Base-by-base conservation (phyloP, 257 asterid species). In the Handroanthus guayacan region DNA sequence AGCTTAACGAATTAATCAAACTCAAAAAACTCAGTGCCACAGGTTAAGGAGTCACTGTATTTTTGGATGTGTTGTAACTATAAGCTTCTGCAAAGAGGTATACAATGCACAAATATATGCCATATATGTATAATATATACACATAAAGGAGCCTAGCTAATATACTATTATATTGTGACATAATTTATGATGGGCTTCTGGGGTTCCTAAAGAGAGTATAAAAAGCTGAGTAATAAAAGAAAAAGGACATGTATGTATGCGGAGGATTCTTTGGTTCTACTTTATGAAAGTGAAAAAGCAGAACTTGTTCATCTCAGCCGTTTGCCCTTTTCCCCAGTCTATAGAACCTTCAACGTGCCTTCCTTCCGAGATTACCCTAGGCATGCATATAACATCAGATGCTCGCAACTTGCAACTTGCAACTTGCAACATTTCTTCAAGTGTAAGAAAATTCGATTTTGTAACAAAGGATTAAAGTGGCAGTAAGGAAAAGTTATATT, bases 211-310 rank as follows among this genome's bases (percentile, higher is more conserved):
- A 51, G 2, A 51, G 17, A 12, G 5, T 13, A 17, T 56, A 56
- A 56, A 56, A 56, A 56, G 10, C 37, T 18, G 20, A 56, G 18
- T n/a, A 9, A 13, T 14, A 13, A 56, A 17, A 56, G 36, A 8
- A 56, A 56, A 58, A 20, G 12, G 25, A 16, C 5, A 47, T 52
- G 16, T 52, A 25, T 58, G 9, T 25, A 17, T 55, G 37, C 62
- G 12, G 11, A 25, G 7, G 64, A 39, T 36, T 25, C 50, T 72
- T 78, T 43, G 83, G 67, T 79, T 54, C 45, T 67, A 25, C 79
- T 79, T 79, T 79, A n/a, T 12, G 31, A 79, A 79, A 79, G 76
- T 74, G 62, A 20, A 61, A 72, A 79, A 39, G 62, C 57, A 62
- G 44, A 37, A 12, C 17, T 6, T 62, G 64, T 34, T 69, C 48